phyloP scores from a whole-genome alignment of 2,329 filamentous ascomycete species.

The Stemphylium beticola region DNA sequence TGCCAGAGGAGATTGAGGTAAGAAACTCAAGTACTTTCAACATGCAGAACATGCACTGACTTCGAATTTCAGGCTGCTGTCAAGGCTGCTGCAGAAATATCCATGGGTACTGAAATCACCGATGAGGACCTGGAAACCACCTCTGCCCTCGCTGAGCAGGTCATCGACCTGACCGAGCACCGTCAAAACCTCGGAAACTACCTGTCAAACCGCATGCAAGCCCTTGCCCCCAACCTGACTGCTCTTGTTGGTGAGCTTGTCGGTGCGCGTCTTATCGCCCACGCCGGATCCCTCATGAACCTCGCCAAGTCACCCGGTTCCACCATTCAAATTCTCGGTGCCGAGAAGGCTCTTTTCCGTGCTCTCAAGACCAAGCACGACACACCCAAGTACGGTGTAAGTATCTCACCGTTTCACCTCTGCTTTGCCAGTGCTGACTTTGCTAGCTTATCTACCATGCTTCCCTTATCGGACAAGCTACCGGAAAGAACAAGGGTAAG shows the following conservation, averaged over 20 bases:
- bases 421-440: conserved; percentile 66
- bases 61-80: conserved; percentile 63
- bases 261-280: conserved; percentile 91
- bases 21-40: background rate
- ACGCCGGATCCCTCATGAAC: conserved; percentile 92
- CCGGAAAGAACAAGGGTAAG: conserved; percentile 98
- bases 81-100: conserved; percentile 93
- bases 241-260: conserved; percentile 92
- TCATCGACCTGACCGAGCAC: conserved; percentile 83
- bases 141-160: conserved; percentile 87
- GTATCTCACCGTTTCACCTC: conserved; percentile 62
- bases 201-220: conserved; percentile 90
- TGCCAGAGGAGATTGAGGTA: conserved; percentile 90
- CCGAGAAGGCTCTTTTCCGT: conserved; percentile 98
- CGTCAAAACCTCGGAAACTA: conserved; percentile 87
- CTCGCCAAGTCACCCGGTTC: conserved; percentile 93
- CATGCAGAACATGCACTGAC: background rate
- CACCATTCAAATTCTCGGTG: conserved; percentile 97
- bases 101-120: conserved; percentile 98
- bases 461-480: conserved; percentile 88
- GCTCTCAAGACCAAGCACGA: conserved; percentile 99
- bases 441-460: conserved; percentile 69
- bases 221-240: conserved; percentile 94
- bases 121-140: conserved; percentile 93
- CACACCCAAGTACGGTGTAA: conserved; percentile 88